Base-by-base conservation (phyloP, 331 rosid species). In the Arachis monticola region DNA sequence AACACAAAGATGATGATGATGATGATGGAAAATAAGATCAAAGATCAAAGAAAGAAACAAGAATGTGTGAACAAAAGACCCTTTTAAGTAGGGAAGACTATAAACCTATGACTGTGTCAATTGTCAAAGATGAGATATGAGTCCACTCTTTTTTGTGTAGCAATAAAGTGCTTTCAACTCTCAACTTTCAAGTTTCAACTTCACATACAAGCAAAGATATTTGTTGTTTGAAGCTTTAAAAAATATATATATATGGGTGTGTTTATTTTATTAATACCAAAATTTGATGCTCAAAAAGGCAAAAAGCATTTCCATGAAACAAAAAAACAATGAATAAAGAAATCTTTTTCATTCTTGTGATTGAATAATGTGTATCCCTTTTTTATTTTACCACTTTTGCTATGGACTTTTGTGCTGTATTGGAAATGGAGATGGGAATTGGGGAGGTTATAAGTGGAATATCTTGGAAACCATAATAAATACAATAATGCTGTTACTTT, bases 91-190 rank as follows among this genome's bases (percentile, higher is more conserved):
- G 13, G 56, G 22, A 51, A 10, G 56, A 51, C 56, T 51, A 2
- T 51, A 51, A 51, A 51, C 13, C 56, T 51, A 51, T 51, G 56
- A 51, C 56, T 13, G 14, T 10, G 56, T 51, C 56, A n/a, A 51
- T 10, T 10, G 56, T 51, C 56, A n/a, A 51, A 51, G 56, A 51
- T 51, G 56, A 11, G 56, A 51, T 48, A 48, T 58, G 69, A 68
- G 64, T 60, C 38, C 35, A 31, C 56, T 30, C 50, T 44, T 9
- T 55, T 35, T 35, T 35, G 40, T 48, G 51, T 5, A 11, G 41
- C 1, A 38, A 35, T 35, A 35, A 35, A 35, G 40, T 35, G 40
- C 5, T 35, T 35, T 35, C 40, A 35, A 35, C 5, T 2, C 4
- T 51, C 56, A 9, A 9, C 79, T 65, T 44, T 8, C 48, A 44